Percentiles rank a stretch among this genome's conserved stretches.
These are phyloP conservation scores for Ligustrum vulgare DNA, from an alignment of 257 asterid genomes.

Conservation along the genomic window DNA sequence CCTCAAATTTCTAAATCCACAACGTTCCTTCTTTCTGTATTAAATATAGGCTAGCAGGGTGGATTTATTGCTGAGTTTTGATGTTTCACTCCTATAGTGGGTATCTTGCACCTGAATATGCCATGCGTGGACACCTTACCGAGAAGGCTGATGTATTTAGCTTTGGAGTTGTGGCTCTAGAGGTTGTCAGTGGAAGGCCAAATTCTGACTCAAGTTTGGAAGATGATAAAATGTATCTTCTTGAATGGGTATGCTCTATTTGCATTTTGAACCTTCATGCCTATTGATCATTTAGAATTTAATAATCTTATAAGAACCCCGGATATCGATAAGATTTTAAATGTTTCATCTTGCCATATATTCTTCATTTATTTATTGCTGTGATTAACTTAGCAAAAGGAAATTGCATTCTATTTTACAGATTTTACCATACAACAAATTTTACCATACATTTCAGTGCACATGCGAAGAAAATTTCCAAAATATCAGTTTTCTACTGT, in stretches of 20 bases:
- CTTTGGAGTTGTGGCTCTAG: conserved; percentile 73
- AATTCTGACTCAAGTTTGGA: conserved; percentile 56
- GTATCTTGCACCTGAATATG: conserved; percentile 78
- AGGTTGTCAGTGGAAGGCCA: conserved; percentile 62
- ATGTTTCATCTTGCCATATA: not conserved
- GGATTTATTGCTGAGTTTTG: not conserved
- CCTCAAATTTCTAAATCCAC: not conserved
- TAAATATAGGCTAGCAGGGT: not conserved
- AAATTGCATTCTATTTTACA: not conserved
- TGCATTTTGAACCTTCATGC: not conserved
- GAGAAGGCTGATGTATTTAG: conserved; percentile 71
- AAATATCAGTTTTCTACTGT: not conserved
- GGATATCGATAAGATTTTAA: not conserved
- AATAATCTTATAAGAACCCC: not conserved
- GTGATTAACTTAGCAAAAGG: not conserved
- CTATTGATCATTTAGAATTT: not conserved
- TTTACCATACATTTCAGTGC: not conserved
- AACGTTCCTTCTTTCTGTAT: not conserved
- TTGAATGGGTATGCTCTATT: conserved; percentile 60
- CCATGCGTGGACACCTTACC: conserved; percentile 73
- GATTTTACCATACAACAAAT: not conserved
- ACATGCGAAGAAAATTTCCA: not conserved
- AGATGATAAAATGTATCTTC: conserved; percentile 59
- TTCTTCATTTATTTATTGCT: not conserved
- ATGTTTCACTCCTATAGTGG: conserved; percentile 43